Evolutionary conservation across 352 stramenopile species (phyloP), one percentile per base, ranked within the genome.

Genomic region (Pythium apleroticum): DNA sequence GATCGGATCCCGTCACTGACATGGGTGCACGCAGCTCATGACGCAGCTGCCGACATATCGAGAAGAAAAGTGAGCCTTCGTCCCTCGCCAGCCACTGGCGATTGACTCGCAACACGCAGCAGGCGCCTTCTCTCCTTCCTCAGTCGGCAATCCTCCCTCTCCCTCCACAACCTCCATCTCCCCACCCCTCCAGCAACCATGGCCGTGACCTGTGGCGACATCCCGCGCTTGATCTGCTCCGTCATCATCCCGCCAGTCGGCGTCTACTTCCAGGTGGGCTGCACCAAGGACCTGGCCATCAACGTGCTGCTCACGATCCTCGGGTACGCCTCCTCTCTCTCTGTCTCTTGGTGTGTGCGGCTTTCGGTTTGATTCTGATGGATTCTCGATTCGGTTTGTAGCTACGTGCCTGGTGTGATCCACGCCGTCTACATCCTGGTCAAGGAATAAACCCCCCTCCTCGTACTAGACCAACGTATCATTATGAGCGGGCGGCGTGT

Each of bases 351-450:
- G 8, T 56, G 8, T 22, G 9, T 25, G 15, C 53, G n/a, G n/a
- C n/a, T n/a, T n/a, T n/a, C n/a, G n/a, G n/a, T n/a, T n/a, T n/a
- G n/a, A n/a, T n/a, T n/a, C n/a, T n/a, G n/a, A n/a, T n/a, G n/a
- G n/a, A n/a, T n/a, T n/a, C n/a, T n/a, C n/a, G n/a, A n/a, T 4
- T 25, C 24, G 2, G 4, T 17, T 4, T 57, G 52, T 59, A 88
- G 79, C 2, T 88, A 88, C 68, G 72, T 89, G 55, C 80, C 80
- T 10, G 80, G 80, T 19, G 59, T 89, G 58, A 80, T 89, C 62
- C 80, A 89, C 60, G 80, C 80, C 25, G 77, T 89, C 48, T 89
- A 85, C 67, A 89, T 89, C 57, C 70, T 89, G 24, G 76, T 86
- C 55, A 85, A 79, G 65, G 74, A 89, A 68, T 89, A 77, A 9